A percentile compares a stretch with the other conserved stretches of the same genome.
Conservation (phyloP, 208 protist genomes). For the Leishmania amazonensis region DNA sequence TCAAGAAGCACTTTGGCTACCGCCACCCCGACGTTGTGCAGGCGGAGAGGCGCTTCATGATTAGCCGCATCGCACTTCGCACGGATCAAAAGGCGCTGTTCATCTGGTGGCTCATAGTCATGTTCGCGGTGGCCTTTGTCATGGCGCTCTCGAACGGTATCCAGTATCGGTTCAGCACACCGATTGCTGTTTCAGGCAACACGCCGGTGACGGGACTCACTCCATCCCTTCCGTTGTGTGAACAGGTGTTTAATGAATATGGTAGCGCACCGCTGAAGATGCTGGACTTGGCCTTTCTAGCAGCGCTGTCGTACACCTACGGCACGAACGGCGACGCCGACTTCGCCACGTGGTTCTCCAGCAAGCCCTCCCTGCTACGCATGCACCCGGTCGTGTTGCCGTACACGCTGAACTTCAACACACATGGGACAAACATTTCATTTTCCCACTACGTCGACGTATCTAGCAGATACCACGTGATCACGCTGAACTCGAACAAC, state of each 20-base stretch:
- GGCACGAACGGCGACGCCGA: conserved; percentile 59
- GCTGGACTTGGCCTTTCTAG: conserved; percentile 73
- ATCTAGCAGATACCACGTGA: conserved; percentile 71
- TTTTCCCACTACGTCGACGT: conserved; percentile 86
- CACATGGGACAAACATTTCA: conserved; percentile 56
- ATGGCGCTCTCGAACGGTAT: conserved; percentile 67
- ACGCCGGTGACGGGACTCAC: conserved; percentile 23
- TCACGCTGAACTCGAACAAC: conserved; percentile 85
- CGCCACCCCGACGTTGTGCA: conserved; percentile 74
- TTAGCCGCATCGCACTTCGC: conserved; percentile 60
- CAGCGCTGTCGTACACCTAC: conserved; percentile 78
- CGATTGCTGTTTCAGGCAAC: conserved; percentile 40
- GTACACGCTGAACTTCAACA: conserved; percentile 69
- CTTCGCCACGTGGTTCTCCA: conserved; percentile 84
- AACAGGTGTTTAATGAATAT: conserved; percentile 51
- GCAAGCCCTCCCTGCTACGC: conserved; percentile 59
- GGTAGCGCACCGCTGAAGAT: conserved; percentile 52
- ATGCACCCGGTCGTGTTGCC: conserved; percentile 55
- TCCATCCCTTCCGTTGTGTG: conserved; percentile 44
- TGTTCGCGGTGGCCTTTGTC: conserved; percentile 72
- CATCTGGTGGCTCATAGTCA: conserved; percentile 85
- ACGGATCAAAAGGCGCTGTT: conserved; percentile 82
- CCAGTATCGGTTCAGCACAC: conserved; percentile 46
- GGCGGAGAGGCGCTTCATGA: conserved; percentile 56
- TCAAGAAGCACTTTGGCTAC: conserved; percentile 70